Conservation (phyloP, 371 early-diverging fungal species). For the Gilbertella persicaria region DNA sequence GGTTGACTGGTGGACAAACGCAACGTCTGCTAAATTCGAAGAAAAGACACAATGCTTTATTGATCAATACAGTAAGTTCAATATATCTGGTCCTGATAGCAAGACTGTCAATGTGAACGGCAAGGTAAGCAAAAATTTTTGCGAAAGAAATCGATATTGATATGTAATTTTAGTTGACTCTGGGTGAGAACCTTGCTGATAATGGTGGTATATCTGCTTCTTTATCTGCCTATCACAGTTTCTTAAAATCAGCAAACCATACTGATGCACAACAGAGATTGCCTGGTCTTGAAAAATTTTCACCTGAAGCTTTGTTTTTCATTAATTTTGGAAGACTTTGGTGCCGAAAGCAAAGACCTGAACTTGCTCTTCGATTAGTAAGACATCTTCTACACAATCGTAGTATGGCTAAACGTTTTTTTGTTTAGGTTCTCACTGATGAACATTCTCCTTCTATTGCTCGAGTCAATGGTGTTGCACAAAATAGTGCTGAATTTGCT, state of each 20-base stretch:
- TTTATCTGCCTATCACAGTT: constrained; percentile 35
- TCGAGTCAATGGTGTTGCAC: constrained; percentile 56
- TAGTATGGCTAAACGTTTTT: too few relatives aligned
- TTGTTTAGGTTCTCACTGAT: constrained; percentile 35
- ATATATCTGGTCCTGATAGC: constrained; percentile 27
- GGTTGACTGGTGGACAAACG: constrained; percentile 67
- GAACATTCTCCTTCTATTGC: constrained; percentile 46
- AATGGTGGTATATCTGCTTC: constrained; percentile 64
- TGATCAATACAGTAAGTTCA: constrained; percentile 57
- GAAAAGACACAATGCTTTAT: constrained; percentile 59
- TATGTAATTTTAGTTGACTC: constrained; percentile 39
- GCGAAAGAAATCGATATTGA: background rate
- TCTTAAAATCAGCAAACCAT: background rate
- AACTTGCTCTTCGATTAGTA: constrained; percentile 19
- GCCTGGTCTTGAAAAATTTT: constrained; percentile 25
- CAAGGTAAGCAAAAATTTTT: constrained; percentile 10
- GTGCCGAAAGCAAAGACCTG: constrained; percentile 35
- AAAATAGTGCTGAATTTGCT: constrained; percentile 57
- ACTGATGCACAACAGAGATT: constrained; percentile 9
- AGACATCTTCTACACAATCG: too few relatives aligned
- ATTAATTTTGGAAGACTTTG: constrained; percentile 42
- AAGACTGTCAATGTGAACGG: constrained; percentile 44
- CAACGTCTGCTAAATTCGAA: constrained; percentile 46
- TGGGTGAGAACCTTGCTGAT: constrained; percentile 80
- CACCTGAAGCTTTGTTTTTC: constrained; percentile 50